These are phyloP conservation scores for Naganishia onofrii DNA, from an alignment of 768 basidiomycete genomes.

Conservation along the genomic window DNA sequence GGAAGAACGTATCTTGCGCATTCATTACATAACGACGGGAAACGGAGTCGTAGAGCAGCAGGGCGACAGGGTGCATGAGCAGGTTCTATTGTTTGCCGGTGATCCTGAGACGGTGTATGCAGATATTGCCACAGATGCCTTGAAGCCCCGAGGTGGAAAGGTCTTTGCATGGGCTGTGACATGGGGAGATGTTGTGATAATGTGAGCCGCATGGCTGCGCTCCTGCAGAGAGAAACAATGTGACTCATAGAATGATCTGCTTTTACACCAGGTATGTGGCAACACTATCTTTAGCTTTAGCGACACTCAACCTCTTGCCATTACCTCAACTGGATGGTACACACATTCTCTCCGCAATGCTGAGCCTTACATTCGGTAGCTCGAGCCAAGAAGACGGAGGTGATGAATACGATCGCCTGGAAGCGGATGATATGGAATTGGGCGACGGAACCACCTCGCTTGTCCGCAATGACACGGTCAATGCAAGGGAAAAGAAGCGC, in stretches of 20 bases:
- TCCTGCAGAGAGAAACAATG: not conserved
- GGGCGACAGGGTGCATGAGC: not conserved
- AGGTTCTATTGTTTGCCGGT: conserved; percentile 18
- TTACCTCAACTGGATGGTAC: conserved; percentile 27
- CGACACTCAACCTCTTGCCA: conserved; percentile 28
- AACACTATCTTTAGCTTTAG: conserved; percentile 25
- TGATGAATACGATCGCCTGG: not conserved
- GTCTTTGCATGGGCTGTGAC: not conserved
- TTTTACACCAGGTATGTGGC: conserved; percentile 19
- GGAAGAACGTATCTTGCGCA: conserved; percentile 27
- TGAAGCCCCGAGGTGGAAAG: conserved; percentile 6
- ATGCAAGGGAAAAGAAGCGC: not conserved
- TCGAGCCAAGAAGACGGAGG: not conserved
- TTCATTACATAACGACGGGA: conserved; percentile 12
- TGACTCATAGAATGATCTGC: not conserved
- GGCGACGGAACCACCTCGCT: not conserved
- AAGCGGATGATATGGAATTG: not conserved
- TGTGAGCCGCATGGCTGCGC: conserved; percentile 2
- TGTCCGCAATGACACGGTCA: not conserved
- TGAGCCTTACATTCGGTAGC: not conserved
- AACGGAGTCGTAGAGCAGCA: not conserved
- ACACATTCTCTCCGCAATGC: conserved; percentile 26
- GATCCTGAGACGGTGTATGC: conserved; percentile 18
- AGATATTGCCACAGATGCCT: not conserved
- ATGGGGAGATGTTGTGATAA: conserved; percentile 17